Percentiles rank a stretch among this genome's conserved stretches.
Conservation (phyloP, 1,284 basidiomycete species). For the Rhizopogon parksii region DNA sequence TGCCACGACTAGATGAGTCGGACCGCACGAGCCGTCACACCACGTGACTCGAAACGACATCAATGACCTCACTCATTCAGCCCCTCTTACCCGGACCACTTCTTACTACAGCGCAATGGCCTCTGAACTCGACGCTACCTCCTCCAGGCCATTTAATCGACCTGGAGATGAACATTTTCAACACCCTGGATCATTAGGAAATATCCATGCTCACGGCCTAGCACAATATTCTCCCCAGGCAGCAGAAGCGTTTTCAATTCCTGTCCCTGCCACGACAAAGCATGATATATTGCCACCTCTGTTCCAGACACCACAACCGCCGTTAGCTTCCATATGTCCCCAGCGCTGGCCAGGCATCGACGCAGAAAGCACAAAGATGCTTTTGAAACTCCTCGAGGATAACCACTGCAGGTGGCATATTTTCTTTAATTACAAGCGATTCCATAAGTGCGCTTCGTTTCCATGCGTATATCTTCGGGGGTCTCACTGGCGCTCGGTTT, state of each 20-base stretch:
- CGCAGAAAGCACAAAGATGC: constrained; percentile 26
- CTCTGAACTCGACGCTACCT: neutral
- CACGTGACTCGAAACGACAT: too few species aligned
- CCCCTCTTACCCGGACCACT: neutral
- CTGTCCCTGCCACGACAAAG: neutral
- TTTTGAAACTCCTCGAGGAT: constrained; percentile 33
- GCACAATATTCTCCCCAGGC: constrained; percentile 6
- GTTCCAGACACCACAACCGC: constrained; percentile 10
- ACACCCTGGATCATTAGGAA: neutral
- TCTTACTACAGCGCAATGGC: neutral
- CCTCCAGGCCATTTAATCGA: constrained; percentile 3
- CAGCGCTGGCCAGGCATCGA: constrained; percentile 19
- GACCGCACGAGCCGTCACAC: too few species aligned
- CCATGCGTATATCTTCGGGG: neutral
- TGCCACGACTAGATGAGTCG: too few species aligned
- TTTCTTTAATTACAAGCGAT: constrained; percentile 37
- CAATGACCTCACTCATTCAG: neutral
- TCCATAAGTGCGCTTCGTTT: constrained; percentile 35
- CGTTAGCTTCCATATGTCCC: constrained; percentile 16
- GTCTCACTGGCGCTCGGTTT: neutral
- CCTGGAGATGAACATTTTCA: constrained; percentile 2
- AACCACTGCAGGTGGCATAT: constrained; percentile 39
- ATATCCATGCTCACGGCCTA: constrained; percentile 4
- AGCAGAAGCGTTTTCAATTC: constrained; percentile 4
- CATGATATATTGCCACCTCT: neutral